These are phyloP conservation scores for Tulasnella sp. DNA, from an alignment of 768 basidiomycete species.

Conservation along the genomic window DNA sequence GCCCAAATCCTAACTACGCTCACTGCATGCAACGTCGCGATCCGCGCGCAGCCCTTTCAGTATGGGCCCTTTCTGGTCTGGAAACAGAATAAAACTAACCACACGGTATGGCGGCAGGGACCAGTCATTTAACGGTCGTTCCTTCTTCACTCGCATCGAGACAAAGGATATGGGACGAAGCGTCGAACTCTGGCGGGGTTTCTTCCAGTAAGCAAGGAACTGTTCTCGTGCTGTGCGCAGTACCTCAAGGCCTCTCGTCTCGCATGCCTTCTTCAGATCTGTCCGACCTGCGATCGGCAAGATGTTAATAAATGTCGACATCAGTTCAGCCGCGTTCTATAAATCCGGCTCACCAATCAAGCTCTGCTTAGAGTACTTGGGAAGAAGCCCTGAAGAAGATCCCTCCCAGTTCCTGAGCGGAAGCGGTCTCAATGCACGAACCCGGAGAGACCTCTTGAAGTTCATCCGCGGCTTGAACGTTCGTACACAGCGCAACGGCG, in stretches of 20 bases:
- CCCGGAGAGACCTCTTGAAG: conserved; percentile 13
- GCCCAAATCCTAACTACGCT: conserved; percentile 69
- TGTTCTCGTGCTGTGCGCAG: background rate
- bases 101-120: conserved; percentile 39
- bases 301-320: conserved; percentile 76
- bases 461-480: conserved; percentile 30
- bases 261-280: conserved; percentile 44
- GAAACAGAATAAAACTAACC: background rate
- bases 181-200: conserved; percentile 74
- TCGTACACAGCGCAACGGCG: background rate
- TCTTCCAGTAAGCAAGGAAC: conserved; percentile 58
- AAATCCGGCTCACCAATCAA: conserved; percentile 61
- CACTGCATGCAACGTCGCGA: conserved; percentile 65
- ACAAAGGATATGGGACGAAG: conserved; percentile 56
- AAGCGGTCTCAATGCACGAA: conserved; percentile 37
- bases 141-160: conserved; percentile 68
- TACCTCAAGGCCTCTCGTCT: background rate
- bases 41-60: conserved; percentile 72
- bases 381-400: conserved; percentile 42
- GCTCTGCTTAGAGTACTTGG: conserved; percentile 61
- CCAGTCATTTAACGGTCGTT: conserved; percentile 73
- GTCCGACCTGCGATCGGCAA: conserved; percentile 66
- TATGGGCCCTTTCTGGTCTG: conserved; percentile 18
- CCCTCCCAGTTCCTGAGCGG: conserved; percentile 39
- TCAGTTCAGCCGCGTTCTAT: conserved; percentile 71